These are phyloP conservation scores for Detonula confervacea DNA, from an alignment of 352 stramenopile species.

Conservation along the genomic window DNA sequence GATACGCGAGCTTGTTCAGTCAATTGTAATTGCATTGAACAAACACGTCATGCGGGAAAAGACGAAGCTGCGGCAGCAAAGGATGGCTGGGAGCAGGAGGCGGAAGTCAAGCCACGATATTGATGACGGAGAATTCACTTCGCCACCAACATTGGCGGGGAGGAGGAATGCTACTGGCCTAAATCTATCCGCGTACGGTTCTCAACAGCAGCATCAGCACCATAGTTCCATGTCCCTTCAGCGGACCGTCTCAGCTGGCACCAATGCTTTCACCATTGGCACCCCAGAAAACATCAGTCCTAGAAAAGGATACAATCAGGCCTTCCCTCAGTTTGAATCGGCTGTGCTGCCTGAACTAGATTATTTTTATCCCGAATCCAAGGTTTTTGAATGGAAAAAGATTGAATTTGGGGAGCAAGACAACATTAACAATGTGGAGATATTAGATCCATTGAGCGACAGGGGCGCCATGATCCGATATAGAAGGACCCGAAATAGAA, in stretches of 20 bases:
- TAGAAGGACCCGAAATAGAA: conserved; percentile 68
- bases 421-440: conserved; percentile 13
- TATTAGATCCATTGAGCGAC: conserved; percentile 78
- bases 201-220: neutral
- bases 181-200: conserved; percentile 30
- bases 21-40: conserved; percentile 77
- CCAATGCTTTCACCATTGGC: conserved; percentile 33
- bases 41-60: conserved; percentile 59
- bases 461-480: conserved; percentile 78
- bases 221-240: conserved; percentile 21
- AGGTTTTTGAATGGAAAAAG: conserved; percentile 81
- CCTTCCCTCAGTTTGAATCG: conserved; percentile 18
- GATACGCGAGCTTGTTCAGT: conserved; percentile 78
- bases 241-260: conserved; percentile 17
- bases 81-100: conserved; percentile 29
- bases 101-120: conserved; percentile 13
- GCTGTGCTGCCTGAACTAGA: conserved; percentile 20
- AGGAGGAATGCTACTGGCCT: conserved; percentile 34
- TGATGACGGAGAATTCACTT: conserved; percentile 18
- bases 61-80: conserved; percentile 27
- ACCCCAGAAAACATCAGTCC: conserved; percentile 25
- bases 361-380: conserved; percentile 65
- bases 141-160: conserved; percentile 1
- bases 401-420: conserved; percentile 60
- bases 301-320: conserved; percentile 7